Evolutionary conservation across 441 rosid species (phyloP).

Genomic region (Erysimum pusillum): DNA sequence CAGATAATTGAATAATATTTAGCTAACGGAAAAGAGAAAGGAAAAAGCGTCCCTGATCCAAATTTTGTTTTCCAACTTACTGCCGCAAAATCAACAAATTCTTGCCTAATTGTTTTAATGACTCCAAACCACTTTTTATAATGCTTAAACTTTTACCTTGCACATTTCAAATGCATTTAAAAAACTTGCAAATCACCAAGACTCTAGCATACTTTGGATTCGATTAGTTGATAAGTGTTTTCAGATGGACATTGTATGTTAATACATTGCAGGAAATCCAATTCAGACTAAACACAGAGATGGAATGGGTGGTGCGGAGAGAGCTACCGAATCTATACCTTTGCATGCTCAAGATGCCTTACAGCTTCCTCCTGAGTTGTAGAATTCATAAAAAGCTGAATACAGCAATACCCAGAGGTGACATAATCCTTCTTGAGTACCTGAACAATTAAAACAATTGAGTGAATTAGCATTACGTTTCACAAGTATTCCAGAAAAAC

Average conservation of each 20-base stretch:
- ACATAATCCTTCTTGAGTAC: conserved; percentile 95
- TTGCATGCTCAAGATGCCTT: conserved; percentile 88
- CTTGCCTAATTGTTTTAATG: neutral
- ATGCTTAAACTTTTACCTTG: neutral
- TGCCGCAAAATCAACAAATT: neutral
- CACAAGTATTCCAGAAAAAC: conserved; percentile 21
- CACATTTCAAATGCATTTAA: neutral
- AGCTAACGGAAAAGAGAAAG: neutral
- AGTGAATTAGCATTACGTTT: conserved; percentile 18
- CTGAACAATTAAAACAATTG: conserved; percentile 51
- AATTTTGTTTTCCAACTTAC: neutral
- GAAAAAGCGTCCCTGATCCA: conserved; percentile 9
- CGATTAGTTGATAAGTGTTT: conserved; percentile 5
- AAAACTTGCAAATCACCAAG: conserved; percentile 15
- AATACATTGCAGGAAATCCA: neutral
- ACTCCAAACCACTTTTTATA: conserved; percentile 20
- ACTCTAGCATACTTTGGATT: conserved; percentile 26
- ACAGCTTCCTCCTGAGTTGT: conserved; percentile 90
- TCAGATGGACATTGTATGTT: conserved; percentile 7
- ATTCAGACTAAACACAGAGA: conserved; percentile 25
- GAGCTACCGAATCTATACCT: conserved; percentile 57
- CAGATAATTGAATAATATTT: neutral
- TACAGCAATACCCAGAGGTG: conserved; percentile 97
- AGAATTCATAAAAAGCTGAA: conserved; percentile 95
- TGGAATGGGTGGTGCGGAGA: conserved; percentile 30